Evolutionary conservation across 1,284 basidiomycete species (phyloP).

Genomic region (Boletellus sp.): DNA sequence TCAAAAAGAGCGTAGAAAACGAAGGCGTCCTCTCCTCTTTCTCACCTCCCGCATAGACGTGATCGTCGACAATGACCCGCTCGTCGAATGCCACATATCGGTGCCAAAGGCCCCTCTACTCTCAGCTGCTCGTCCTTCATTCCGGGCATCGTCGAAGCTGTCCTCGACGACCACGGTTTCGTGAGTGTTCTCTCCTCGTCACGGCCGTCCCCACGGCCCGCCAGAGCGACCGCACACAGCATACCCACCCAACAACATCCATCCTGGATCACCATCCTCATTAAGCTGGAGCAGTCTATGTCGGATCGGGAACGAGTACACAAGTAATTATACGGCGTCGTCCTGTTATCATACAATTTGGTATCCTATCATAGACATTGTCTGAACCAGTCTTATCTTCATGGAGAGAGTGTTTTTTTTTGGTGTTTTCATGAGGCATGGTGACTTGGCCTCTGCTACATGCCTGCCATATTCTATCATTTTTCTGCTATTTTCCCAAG

Average conservation of each 20-base stretch:
- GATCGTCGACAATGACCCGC: slow-evolving; percentile 96
- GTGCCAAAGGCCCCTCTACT: slow-evolving; percentile 89
- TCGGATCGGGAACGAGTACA: slow-evolving; percentile 84
- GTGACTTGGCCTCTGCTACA: no score
- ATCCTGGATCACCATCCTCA: slow-evolving; percentile 85
- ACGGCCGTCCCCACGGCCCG: slow-evolving; percentile 61
- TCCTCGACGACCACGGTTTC: slow-evolving; percentile 92
- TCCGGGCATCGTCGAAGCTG: slow-evolving; percentile 95
- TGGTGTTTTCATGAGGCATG: no score
- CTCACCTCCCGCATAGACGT: slow-evolving; percentile 62
- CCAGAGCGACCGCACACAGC: slow-evolving; percentile 93
- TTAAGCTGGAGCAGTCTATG: slow-evolving; percentile 89
- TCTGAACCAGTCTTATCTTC: slow-evolving; percentile 17
- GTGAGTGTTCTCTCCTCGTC: slow-evolving; percentile 50
- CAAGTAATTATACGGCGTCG: slow-evolving; percentile 39
- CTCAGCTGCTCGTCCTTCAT: slow-evolving; percentile 95
- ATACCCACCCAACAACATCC: slow-evolving; percentile 83
- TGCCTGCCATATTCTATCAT: no score
- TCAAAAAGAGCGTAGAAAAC: slow-evolving; percentile 94
- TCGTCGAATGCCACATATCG: slow-evolving; percentile 87
- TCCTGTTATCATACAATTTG: background rate
- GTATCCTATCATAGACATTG: background rate
- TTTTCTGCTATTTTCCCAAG: no score
- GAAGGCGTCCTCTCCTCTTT: slow-evolving; percentile 55
- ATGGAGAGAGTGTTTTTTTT: no score